Evolutionary conservation across 441 rosid species (phyloP).

Genomic region (Jatropha podagrica): DNA sequence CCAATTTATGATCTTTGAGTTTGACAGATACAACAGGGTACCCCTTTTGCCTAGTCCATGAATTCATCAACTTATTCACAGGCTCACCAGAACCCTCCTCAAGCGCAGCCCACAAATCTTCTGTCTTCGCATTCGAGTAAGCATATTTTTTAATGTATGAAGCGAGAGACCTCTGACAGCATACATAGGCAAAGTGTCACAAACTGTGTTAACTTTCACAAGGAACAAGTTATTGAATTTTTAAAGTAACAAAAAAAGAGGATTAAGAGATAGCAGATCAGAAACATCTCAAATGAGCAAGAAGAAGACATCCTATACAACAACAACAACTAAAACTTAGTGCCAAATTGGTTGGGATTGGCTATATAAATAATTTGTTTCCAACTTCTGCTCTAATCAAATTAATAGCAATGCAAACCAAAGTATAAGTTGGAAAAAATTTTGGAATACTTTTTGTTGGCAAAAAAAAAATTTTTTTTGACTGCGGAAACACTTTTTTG

Average conservation of each 20-base stretch:
- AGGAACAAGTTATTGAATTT: background rate
- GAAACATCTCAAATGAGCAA: conserved; percentile 14
- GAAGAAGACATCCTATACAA: background rate
- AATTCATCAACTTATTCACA: conserved; percentile 84
- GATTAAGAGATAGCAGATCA: background rate
- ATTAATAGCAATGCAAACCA: no score
- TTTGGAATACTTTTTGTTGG: no score
- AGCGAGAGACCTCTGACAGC: conserved; percentile 81
- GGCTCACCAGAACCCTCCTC: conserved; percentile 90
- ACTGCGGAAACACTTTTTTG: no score
- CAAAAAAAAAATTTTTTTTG: no score
- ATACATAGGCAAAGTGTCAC: conserved; percentile 15
- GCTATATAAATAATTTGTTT: no score
- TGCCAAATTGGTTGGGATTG: no score
- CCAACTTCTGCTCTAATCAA: no score
- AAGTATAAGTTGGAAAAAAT: no score
- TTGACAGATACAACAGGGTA: conserved; percentile 87
- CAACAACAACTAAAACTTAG: no score
- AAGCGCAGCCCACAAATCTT: conserved; percentile 88
- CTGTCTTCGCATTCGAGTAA: conserved; percentile 89
- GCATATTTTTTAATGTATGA: conserved; percentile 75
- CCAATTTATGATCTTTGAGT: conserved; percentile 65
- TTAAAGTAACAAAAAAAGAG: conserved; percentile 11
- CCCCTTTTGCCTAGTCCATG: conserved; percentile 92
- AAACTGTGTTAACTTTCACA: conserved; percentile 11